phyloP scores from a whole-genome alignment of 2,329 filamentous ascomycete genomes.

The Lachnellula hyalina region DNA sequence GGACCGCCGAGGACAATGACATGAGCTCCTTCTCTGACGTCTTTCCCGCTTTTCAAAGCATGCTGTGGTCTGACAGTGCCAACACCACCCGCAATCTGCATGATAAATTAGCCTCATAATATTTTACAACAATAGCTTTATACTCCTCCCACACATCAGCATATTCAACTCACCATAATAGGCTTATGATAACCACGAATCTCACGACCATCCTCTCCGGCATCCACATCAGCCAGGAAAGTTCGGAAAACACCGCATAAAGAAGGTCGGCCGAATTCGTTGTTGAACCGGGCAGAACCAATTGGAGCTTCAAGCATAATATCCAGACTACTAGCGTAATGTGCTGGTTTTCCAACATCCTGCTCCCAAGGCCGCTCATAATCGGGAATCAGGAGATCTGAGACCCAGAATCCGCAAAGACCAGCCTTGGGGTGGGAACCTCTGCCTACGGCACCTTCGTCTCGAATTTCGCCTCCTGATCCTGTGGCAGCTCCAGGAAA shows the following conservation, averaged over 20 bases:
- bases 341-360: conserved; percentile 80
- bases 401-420: conserved; percentile 89
- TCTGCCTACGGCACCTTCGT: conserved; percentile 89
- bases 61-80: conserved; percentile 88
- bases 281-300: conserved; percentile 92
- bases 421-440: conserved; percentile 92
- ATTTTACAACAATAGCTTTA: background rate
- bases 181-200: conserved; percentile 95
- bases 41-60: conserved; percentile 74
- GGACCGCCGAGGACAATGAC: conserved; percentile 91
- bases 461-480: conserved; percentile 90
- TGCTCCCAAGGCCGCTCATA: conserved; percentile 83
- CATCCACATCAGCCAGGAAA: conserved; percentile 64
- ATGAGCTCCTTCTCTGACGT: conserved; percentile 82
- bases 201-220: conserved; percentile 55
- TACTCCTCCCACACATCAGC: background rate
- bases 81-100: conserved; percentile 76
- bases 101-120: background rate
- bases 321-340: conserved; percentile 89
- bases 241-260: conserved; percentile 90
- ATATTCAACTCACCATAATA: conserved; percentile 57
- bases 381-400: conserved; percentile 84
- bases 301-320: conserved; percentile 98
- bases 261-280: conserved; percentile 90
- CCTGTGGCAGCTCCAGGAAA: conserved; percentile 92